Conservation (phyloP, 108 stramenopile species). For the Craspedostauros australis region DNA sequence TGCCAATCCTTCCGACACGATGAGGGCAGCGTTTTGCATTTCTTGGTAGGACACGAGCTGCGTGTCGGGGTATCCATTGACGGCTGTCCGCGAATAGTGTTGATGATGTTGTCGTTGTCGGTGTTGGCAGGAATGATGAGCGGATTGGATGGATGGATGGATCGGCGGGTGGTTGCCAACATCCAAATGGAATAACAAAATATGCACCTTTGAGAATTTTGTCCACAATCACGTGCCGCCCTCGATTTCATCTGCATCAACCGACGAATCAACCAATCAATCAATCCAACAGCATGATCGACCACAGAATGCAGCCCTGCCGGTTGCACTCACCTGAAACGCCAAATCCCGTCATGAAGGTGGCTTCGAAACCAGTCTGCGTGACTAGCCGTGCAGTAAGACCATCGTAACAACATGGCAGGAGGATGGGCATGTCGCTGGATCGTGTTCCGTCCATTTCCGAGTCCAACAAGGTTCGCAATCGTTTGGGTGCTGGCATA, state of each 20-base stretch:
- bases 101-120: too few species aligned
- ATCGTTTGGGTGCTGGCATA: slow-evolving; percentile 32
- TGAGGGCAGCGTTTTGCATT: slow-evolving; percentile 70
- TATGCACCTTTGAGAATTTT: too few species aligned
- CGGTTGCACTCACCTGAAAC: slow-evolving; percentile 59
- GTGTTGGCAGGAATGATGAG: too few species aligned
- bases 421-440: slow-evolving; percentile 46
- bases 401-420: slow-evolving; percentile 96
- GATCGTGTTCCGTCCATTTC: slow-evolving; percentile 36
- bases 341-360: slow-evolving; percentile 98
- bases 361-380: slow-evolving; percentile 86
- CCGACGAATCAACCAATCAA: too few species aligned
- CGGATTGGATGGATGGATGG: too few species aligned
- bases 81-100: too few species aligned
- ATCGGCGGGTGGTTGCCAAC: too few species aligned
- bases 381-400: slow-evolving; percentile 87
- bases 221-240: too few species aligned
- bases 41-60: slow-evolving; percentile 83
- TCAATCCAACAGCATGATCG: too few species aligned
- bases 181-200: too few species aligned
- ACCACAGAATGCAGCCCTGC: too few species aligned
- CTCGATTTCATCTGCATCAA: too few species aligned
- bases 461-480: slow-evolving; percentile 31
- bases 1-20: slow-evolving; percentile 78
- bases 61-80: slow-evolving; percentile 88